Evolutionary conservation across 805 yeast species (phyloP).

Genomic region (Starmerella sp.): DNA sequence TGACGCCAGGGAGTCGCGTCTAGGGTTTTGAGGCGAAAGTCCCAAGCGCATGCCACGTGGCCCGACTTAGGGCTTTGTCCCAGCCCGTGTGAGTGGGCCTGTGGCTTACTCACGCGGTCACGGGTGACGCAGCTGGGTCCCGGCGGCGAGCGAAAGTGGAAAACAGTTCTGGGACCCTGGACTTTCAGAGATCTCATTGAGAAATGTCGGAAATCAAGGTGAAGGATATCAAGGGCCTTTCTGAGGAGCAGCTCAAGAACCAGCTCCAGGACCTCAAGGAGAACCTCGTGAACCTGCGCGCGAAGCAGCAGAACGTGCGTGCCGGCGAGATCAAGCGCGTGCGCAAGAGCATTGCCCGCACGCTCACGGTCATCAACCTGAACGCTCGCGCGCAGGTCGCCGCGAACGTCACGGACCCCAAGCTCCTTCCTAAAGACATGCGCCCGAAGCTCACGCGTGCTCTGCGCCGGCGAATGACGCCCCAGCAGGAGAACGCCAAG

Average conservation of each 20-base stretch:
- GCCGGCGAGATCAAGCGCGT: conserved; percentile 93
- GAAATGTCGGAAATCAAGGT: conserved; percentile 47
- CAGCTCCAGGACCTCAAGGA: conserved; percentile 93
- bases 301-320: conserved; percentile 52
- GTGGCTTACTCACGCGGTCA: not conserved
- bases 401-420: conserved; percentile 76
- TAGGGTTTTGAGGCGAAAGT: not conserved
- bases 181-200: conserved; percentile 4
- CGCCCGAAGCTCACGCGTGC: conserved; percentile 99
- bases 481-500: conserved; percentile 66
- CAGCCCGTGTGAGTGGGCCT: not conserved
- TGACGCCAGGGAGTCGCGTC: no score
- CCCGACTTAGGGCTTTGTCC: conserved; percentile 1
- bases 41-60: not conserved
- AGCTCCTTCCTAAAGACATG: conserved; percentile 95
- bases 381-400: conserved; percentile 92
- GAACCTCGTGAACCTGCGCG: conserved; percentile 91
- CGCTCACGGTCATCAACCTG: conserved; percentile 91
- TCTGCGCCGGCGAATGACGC: conserved; percentile 91
- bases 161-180: not conserved
- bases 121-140: conserved; percentile 1
- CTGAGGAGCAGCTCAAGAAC: conserved; percentile 90
- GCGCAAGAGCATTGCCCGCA: conserved; percentile 97
- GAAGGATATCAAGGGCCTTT: conserved; percentile 92
- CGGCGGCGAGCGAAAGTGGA: conserved; percentile 1